A percentile compares a stretch with the other conserved stretches of the same genome.
Conservation (phyloP, 164 flowering plant species). For the Litsea cubeba region DNA sequence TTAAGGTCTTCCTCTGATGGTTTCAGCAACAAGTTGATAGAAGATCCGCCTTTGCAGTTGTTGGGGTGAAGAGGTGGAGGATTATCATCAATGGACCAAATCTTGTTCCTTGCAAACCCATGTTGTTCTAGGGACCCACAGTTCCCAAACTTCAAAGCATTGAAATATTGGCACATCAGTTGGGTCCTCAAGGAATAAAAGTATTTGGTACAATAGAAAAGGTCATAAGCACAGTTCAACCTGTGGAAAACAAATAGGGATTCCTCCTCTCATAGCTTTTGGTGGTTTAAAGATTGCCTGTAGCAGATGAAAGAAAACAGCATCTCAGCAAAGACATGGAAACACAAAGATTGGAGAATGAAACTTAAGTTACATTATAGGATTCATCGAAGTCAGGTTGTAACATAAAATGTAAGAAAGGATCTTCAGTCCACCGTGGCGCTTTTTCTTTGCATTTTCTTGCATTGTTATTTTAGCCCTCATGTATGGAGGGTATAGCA, state of each 20-base stretch:
- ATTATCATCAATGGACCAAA: conserved; percentile 71
- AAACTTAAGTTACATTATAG: too few relatives aligned
- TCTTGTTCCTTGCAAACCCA: conserved; percentile 87
- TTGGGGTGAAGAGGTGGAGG: conserved; percentile 64
- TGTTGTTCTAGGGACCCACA: conserved; percentile 81
- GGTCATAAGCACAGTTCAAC: conserved; percentile 26
- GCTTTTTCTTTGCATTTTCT: too few relatives aligned
- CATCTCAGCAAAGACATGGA: neutral
- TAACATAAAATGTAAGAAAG: too few relatives aligned
- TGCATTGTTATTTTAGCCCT: too few relatives aligned
- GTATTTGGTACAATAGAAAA: neutral
- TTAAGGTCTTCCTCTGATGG: conserved; percentile 87
- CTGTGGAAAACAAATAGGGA: conserved; percentile 92
- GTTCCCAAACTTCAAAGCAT: conserved; percentile 60
- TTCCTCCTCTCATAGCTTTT: conserved; percentile 84
- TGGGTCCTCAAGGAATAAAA: neutral
- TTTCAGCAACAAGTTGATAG: conserved; percentile 66
- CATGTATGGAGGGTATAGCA: too few relatives aligned
- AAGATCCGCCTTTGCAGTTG: conserved; percentile 59
- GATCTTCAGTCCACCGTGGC: too few relatives aligned
- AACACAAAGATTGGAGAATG: too few relatives aligned
- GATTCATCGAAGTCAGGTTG: too few relatives aligned
- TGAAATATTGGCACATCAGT: conserved; percentile 6
- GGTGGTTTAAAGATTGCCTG: conserved; percentile 88
- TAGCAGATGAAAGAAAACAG: conserved; percentile 2